These are phyloP conservation scores for Blastobotrys illinoisensis DNA, from an alignment of 1,139 yeast genomes.

Conservation along the genomic window DNA sequence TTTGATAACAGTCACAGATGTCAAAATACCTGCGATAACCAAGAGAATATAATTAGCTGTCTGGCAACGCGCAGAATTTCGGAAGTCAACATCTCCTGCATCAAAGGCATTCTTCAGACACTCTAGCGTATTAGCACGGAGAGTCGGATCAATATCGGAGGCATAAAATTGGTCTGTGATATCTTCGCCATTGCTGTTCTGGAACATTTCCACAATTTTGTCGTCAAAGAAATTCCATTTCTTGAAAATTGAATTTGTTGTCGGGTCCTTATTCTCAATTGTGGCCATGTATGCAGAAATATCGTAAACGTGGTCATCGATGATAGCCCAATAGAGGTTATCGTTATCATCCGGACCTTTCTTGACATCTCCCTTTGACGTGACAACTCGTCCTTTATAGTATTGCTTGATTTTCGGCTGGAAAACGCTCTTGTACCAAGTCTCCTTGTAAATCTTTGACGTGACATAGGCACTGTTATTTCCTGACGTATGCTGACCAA, in stretches of 20 bases:
- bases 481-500: conserved; percentile 34
- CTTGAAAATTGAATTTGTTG: conserved; percentile 19
- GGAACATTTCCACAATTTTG: conserved; percentile 29
- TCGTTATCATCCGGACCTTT: conserved; percentile 21
- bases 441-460: conserved; percentile 32
- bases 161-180: conserved; percentile 27
- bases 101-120: conserved; percentile 35
- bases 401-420: conserved; percentile 33
- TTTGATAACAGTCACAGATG: conserved; percentile 36
- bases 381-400: conserved; percentile 37
- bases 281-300: conserved; percentile 36
- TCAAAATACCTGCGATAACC: conserved; percentile 34
- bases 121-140: conserved; percentile 28
- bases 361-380: conserved; percentile 25
- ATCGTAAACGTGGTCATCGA: conserved; percentile 35
- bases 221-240: conserved; percentile 33
- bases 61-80: conserved; percentile 37
- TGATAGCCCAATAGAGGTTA: conserved; percentile 29
- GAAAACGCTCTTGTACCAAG: conserved; percentile 36
- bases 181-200: conserved; percentile 32
- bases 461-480: conserved; percentile 6
- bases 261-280: conserved; percentile 15
- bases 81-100: conserved; percentile 34
- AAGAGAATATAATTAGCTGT: conserved; percentile 36
- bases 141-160: conserved; percentile 21